These are phyloP conservation scores for Scheffersomyces insectosa DNA, from an alignment of 1,139 yeast genomes.

Conservation along the genomic window DNA sequence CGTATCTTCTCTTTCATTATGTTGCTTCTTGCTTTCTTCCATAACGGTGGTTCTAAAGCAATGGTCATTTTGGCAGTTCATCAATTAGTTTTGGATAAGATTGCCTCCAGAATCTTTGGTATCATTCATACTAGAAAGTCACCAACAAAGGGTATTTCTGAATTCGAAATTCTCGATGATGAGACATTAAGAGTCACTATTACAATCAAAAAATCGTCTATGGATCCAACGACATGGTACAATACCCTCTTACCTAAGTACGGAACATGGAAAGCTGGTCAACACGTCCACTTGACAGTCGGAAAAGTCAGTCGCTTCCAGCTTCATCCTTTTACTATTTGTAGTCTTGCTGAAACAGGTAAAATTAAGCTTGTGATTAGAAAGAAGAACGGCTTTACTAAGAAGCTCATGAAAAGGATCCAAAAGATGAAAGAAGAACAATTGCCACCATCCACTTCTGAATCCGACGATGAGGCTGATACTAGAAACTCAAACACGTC, in stretches of 20 bases:
- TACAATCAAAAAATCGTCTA: slow-evolving; percentile 26
- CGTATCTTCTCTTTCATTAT: slow-evolving; percentile 42
- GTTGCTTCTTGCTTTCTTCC: slow-evolving; percentile 46
- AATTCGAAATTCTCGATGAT: slow-evolving; percentile 42
- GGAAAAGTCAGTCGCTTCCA: slow-evolving; percentile 38
- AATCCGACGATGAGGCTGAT: slow-evolving; percentile 1
- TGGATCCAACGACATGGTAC: slow-evolving; percentile 27
- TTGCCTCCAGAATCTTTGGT: slow-evolving; percentile 30
- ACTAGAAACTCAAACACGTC: background rate
- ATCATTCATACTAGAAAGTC: slow-evolving; percentile 33
- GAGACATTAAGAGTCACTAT: slow-evolving; percentile 42
- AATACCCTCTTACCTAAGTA: slow-evolving; percentile 33
- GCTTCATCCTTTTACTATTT: slow-evolving; percentile 51
- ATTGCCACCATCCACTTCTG: slow-evolving; percentile 1
- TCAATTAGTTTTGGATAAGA: slow-evolving; percentile 45
- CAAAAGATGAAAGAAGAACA: slow-evolving; percentile 17
- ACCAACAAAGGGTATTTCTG: slow-evolving; percentile 43
- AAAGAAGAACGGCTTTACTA: slow-evolving; percentile 47
- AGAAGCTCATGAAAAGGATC: slow-evolving; percentile 29
- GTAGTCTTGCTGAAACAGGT: slow-evolving; percentile 37
- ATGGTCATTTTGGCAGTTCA: slow-evolving; percentile 46
- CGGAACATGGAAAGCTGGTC: slow-evolving; percentile 51
- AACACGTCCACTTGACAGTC: slow-evolving; percentile 44
- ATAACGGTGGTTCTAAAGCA: slow-evolving; percentile 36
- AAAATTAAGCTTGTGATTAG: slow-evolving; percentile 42